A percentile compares a stretch with the other conserved stretches of the same genome.
These are phyloP conservation scores for Diospyros lotus DNA, from an alignment of 148 eudicot genomes.

Conservation along the genomic window DNA sequence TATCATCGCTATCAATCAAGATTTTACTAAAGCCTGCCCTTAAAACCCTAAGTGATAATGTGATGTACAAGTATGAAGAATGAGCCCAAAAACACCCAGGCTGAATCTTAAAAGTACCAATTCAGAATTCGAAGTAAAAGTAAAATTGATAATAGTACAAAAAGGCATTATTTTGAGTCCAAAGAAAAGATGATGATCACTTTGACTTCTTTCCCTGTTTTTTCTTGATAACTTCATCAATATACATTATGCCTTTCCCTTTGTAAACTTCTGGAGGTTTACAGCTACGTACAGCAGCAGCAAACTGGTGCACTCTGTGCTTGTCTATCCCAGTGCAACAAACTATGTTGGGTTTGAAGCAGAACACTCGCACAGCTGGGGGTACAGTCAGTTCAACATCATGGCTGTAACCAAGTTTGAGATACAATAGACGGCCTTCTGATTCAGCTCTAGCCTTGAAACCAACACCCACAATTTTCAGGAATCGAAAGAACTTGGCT, in stretches of 20 bases:
- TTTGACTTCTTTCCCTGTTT: slow-evolving; percentile 68
- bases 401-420: slow-evolving; percentile 68
- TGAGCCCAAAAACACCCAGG: no score
- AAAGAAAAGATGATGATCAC: slow-evolving; percentile 12
- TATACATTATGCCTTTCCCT: slow-evolving; percentile 69
- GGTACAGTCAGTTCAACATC: slow-evolving; percentile 71
- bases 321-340: slow-evolving; percentile 67
- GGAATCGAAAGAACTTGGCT: slow-evolving; percentile 60
- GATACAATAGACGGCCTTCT: slow-evolving; percentile 58
- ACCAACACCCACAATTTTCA: slow-evolving; percentile 73
- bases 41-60: no score
- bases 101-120: no score
- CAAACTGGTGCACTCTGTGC: slow-evolving; percentile 67
- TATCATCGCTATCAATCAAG: no score
- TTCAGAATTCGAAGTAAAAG: no score
- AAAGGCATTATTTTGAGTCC: not conserved
- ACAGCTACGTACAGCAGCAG: slow-evolving; percentile 60
- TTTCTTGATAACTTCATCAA: slow-evolving; percentile 62
- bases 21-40: no score
- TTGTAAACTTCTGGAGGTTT: slow-evolving; percentile 72
- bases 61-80: no score
- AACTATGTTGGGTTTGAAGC: slow-evolving; percentile 57
- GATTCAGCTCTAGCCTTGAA: slow-evolving; percentile 71
- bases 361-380: slow-evolving; percentile 70
- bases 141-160: no score